Evolutionary conservation across 139 green algal species (phyloP).

Genomic region (Chlamydomonas schloesseri): DNA sequence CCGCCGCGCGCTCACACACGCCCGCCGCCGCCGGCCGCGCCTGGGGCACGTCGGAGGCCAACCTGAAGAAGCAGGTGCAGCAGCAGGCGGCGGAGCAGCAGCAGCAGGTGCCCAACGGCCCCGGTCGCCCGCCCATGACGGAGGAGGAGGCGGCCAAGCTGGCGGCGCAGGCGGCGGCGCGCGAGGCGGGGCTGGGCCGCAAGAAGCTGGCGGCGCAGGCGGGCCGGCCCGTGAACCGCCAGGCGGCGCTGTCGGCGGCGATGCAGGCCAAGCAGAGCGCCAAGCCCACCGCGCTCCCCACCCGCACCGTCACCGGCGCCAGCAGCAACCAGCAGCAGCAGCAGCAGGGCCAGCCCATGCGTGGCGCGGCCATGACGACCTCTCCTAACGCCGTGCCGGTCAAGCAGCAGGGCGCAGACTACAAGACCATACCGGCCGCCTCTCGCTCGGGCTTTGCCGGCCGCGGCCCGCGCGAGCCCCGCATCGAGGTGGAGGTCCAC

Average conservation of each 20-base stretch:
- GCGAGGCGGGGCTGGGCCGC: neutral
- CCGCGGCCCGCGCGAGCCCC: too few relatives aligned
- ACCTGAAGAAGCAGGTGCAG: neutral
- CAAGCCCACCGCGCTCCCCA: too few relatives aligned
- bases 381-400: neutral
- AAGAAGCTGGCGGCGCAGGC: neutral
- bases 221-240: neutral
- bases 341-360: too few relatives aligned
- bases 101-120: neutral
- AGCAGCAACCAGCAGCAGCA: too few relatives aligned
- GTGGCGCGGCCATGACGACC: too few relatives aligned
- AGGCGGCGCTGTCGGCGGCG: neutral
- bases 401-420: neutral
- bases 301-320: too few relatives aligned
- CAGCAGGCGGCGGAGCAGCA: neutral
- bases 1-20: too few relatives aligned
- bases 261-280: too few relatives aligned
- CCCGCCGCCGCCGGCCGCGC: too few relatives aligned
- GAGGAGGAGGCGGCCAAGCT: slow-evolving; percentile 2
- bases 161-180: neutral
- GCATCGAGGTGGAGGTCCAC: neutral
- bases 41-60: too few relatives aligned
- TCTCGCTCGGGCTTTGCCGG: too few relatives aligned
- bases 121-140: slow-evolving; percentile 16
- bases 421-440: neutral